These are phyloP conservation scores for Porphyridium purpureum DNA, from an alignment of 23 red algal species.

Conservation along the genomic window DNA sequence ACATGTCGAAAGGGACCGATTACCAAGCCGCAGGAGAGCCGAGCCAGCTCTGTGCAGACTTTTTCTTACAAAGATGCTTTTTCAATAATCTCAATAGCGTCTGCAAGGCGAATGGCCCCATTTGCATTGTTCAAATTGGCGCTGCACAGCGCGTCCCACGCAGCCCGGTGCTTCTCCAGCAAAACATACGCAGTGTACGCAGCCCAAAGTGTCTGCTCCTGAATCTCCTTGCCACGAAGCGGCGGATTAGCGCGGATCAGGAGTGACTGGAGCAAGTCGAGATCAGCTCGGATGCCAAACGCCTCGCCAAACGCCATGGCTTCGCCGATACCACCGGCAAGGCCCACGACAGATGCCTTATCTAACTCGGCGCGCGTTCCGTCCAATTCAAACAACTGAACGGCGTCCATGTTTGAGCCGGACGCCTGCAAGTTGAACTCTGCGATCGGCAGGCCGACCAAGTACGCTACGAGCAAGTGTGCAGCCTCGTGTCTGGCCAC, in stretches of 20 bases:
- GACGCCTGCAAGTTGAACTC: neutral
- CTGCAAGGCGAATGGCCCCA: too few relatives aligned
- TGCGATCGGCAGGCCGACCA: slow-evolving; percentile 4
- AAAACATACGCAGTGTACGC: neutral
- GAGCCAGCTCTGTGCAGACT: too few relatives aligned
- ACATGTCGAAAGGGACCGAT: too few relatives aligned
- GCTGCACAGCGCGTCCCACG: too few relatives aligned
- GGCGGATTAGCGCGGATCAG: neutral
- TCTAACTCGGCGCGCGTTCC: neutral
- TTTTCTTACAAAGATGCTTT: too few relatives aligned
- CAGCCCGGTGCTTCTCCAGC: too few relatives aligned
- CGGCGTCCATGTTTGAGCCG: too few relatives aligned
- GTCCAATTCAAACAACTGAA: too few relatives aligned
- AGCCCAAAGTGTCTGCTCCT: neutral
- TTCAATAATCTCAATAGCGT: too few relatives aligned
- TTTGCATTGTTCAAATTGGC: too few relatives aligned
- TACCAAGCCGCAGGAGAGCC: too few relatives aligned
- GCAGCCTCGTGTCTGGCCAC: slow-evolving; percentile 17
- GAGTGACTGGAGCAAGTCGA: neutral
- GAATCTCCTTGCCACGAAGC: neutral
- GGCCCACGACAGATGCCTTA: neutral
- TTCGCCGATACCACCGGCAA: neutral
- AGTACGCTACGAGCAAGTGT: slow-evolving; percentile 18
- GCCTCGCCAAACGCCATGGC: neutral
- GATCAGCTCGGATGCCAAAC: neutral